Conservation (phyloP, 306 rosid genomes). For the Dalbergia cultrata region DNA sequence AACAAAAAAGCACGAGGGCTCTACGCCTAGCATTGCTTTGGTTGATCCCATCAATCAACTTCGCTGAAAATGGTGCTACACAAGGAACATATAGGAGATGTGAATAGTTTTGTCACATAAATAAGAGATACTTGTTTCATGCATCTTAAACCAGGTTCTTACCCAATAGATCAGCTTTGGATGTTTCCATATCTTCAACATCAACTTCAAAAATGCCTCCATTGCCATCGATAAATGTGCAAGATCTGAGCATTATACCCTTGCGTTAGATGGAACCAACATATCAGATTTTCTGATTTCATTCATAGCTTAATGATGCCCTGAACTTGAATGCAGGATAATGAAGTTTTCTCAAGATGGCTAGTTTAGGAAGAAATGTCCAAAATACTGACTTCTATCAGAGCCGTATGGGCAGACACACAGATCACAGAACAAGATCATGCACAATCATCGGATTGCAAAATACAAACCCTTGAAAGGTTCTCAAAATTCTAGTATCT, state of each 20-base stretch:
- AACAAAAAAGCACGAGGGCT: constrained; percentile 83
- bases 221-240: constrained; percentile 63
- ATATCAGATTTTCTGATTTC: constrained; percentile 34
- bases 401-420: constrained; percentile 14
- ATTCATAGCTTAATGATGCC: background rate
- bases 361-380: constrained; percentile 11
- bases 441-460: constrained; percentile 24
- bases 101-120: constrained; percentile 34
- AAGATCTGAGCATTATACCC: constrained; percentile 63
- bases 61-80: constrained; percentile 76
- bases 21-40: constrained; percentile 79
- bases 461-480: background rate
- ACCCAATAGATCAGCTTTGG: constrained; percentile 83
- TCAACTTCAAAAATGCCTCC: constrained; percentile 75
- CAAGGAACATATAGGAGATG: constrained; percentile 39
- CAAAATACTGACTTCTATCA: constrained; percentile 6
- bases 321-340: background rate
- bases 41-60: constrained; percentile 86
- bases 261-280: constrained; percentile 40
- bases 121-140: constrained; percentile 18
- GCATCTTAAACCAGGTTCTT: constrained; percentile 42
- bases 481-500: background rate
- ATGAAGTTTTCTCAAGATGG: constrained; percentile 2
- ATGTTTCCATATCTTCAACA: constrained; percentile 62
- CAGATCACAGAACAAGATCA: constrained; percentile 1